Conservation (phyloP, 2,329 filamentous ascomycete genomes). For the Penicillium polonicum region DNA sequence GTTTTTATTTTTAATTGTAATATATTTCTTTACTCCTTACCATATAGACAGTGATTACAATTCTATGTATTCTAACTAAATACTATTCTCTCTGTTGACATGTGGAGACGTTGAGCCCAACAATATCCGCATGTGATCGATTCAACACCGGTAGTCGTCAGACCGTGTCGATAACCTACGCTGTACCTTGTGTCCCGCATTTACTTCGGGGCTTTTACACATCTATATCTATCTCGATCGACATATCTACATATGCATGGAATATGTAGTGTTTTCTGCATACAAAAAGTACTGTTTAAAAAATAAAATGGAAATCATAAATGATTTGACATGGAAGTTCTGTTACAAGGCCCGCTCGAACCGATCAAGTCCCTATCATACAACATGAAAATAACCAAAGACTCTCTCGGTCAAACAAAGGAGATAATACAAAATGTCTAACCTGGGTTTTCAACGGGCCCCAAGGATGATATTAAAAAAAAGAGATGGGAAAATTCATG, state of each 20-base stretch:
- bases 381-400: slow-evolving; percentile 36
- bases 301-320: neutral
- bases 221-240: neutral
- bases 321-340: slow-evolving; percentile 30
- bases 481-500: slow-evolving; percentile 25
- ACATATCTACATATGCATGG: neutral
- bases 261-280: neutral
- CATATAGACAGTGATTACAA: neutral
- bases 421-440: slow-evolving; percentile 29
- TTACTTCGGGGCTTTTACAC: neutral
- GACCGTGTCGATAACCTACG: slow-evolving; percentile 15
- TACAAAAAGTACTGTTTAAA: neutral
- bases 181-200: neutral
- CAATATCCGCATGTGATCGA: slow-evolving; percentile 25
- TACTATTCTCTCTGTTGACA: neutral
- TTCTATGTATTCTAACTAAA: neutral
- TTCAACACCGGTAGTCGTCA: slow-evolving; percentile 26
- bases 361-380: slow-evolving; percentile 41
- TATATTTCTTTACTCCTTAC: neutral
- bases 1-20: neutral
- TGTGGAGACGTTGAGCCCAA: slow-evolving; percentile 27
- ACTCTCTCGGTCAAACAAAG: slow-evolving; percentile 30
- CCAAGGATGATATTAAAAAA: slow-evolving; percentile 14
- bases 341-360: slow-evolving; percentile 42
- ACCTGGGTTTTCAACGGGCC: slow-evolving; percentile 11